Base-by-base conservation (phyloP, 2,329 filamentous ascomycete species). In the Aspergillus pseudoterreus region DNA sequence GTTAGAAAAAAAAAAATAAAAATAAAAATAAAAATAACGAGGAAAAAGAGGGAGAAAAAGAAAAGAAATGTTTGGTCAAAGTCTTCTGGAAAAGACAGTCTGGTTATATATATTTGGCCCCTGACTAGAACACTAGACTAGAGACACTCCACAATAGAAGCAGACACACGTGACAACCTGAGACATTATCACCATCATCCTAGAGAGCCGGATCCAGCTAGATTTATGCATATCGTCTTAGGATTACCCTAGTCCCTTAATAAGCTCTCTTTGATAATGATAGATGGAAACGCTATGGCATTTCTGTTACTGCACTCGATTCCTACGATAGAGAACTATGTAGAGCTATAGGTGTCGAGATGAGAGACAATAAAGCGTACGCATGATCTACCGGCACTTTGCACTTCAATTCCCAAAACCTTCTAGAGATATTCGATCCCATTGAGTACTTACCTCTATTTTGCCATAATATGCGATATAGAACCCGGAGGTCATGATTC, bases 251-350 rank as follows among this genome's bases (percentile, higher is more conserved):
- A 9, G 11, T 45, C 19, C 14, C 35, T 45, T 15, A 24, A 35
- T 33, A 24, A 45, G 17, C 43, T 45, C 11, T 24, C 24, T 22
- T 45, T 35, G 14, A n/a, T 45, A 9, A 45, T 45, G 43, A 45
- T 4, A 32, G 43, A 45, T 45, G 22, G 43, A n/a, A n/a, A 35
- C 10, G 1, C 22, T 17, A 24, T 9, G 6, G 22, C 22, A 12
- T 35, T 45, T 45, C 43, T 24, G 6, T 35, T 24, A 36, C 22
- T 45, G 43, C 27, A 27, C 15, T 45, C 27, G 27, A 45, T 45
- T 45, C 43, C 43, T 24, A 45, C 33, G 22, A 33, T 45, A 15
- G 43, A 45, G 14, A 19, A 45, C 43, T 45, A 24, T 36, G 9
- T 36, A 36, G 11, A 36, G 33, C 5, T 36, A 10, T 15, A 6